phyloP scores from a whole-genome alignment of 306 rosid genomes.

The Gastrolobium villosum region DNA sequence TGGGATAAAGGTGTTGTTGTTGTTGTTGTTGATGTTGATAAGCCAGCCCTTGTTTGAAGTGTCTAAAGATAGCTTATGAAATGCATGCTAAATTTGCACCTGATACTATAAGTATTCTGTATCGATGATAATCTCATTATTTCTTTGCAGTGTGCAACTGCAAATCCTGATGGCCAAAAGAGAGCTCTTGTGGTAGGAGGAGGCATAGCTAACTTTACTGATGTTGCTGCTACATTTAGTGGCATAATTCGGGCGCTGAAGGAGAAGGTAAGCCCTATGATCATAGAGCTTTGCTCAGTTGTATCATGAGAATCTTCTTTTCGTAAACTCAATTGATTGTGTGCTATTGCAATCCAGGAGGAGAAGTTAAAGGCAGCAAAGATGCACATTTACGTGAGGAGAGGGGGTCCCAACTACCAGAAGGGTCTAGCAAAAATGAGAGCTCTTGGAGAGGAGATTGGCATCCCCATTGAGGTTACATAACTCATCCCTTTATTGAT shows the following conservation, averaged over 20 bases:
- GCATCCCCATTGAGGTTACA: constrained; percentile 91
- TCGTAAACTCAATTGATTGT: constrained; percentile 39
- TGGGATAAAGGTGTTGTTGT: too few species aligned
- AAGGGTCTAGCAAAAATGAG: constrained; percentile 91
- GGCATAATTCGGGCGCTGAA: constrained; percentile 93
- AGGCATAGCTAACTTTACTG: constrained; percentile 96
- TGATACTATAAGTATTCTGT: background rate
- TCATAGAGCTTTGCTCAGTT: background rate
- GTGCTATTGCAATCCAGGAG: constrained; percentile 64
- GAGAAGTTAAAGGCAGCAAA: constrained; percentile 85
- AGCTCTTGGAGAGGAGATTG: constrained; percentile 85
- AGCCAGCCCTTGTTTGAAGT: constrained; percentile 2
- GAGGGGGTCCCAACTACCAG: constrained; percentile 99
- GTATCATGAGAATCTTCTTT: constrained; percentile 21
- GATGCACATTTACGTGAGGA: constrained; percentile 88
- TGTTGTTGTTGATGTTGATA: too few species aligned
- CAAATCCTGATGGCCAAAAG: constrained; percentile 84
- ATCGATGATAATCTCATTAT: constrained; percentile 43
- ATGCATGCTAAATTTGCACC: constrained; percentile 10
- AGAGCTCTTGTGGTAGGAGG: constrained; percentile 98
- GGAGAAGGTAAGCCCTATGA: constrained; percentile 76
- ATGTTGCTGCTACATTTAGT: constrained; percentile 94
- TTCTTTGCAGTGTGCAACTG: constrained; percentile 86
- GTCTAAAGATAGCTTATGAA: background rate
- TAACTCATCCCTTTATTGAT: background rate